Evolutionary conservation across 352 stramenopile genomes (phyloP).

Genomic region (Phytophthora cactorum): DNA sequence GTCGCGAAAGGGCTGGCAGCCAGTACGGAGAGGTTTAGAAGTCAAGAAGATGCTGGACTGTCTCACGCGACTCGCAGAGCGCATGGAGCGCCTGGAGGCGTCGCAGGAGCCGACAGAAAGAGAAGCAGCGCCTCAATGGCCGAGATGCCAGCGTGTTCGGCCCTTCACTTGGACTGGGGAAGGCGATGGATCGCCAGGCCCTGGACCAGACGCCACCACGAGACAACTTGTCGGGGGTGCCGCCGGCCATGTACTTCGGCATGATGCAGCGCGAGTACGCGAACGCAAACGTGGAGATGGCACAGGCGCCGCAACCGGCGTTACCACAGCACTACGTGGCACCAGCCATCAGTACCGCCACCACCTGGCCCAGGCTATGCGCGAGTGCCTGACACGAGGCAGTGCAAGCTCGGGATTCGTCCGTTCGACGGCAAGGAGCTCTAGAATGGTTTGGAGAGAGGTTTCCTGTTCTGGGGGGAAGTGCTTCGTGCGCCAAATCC

Average conservation of each 20-base stretch:
- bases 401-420: conserved; percentile 5
- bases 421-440: conserved; percentile 25
- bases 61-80: not conserved
- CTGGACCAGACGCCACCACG: not conserved
- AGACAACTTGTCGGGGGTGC: not conserved
- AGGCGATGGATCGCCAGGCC: not conserved
- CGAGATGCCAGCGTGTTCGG: not conserved
- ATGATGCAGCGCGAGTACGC: not conserved
- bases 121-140: not conserved
- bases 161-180: not conserved
- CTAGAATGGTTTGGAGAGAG: conserved; percentile 13
- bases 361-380: no score
- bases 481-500: conserved; percentile 6
- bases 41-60: conserved; percentile 6
- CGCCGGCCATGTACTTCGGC: not conserved
- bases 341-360: no score
- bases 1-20: not conserved
- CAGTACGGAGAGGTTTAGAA: not conserved
- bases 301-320: no score
- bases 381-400: no score
- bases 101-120: not conserved
- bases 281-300: no score
- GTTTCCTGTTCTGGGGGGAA: conserved; percentile 8
- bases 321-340: no score
- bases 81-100: not conserved